Evolutionary conservation across 257 asterid genomes (phyloP).

Genomic region (Gentiana macrophylla): DNA sequence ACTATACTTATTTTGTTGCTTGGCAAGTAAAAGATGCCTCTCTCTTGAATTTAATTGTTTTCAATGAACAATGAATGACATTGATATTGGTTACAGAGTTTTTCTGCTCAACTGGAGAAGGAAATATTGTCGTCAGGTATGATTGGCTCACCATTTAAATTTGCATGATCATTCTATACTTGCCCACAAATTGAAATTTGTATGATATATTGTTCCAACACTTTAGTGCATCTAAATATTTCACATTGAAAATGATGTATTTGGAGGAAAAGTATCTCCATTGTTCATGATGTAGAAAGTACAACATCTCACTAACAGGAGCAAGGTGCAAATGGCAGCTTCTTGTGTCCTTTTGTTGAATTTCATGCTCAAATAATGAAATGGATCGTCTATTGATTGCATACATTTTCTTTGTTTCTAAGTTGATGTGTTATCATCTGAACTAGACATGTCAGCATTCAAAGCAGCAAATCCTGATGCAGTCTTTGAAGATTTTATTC

Average conservation of each 20-base stretch:
- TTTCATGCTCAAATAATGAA: too few species aligned
- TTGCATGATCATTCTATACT: background rate
- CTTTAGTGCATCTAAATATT: too few species aligned
- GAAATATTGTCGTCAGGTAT: conserved; percentile 87
- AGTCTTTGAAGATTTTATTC: conserved; percentile 88
- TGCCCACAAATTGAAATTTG: too few species aligned
- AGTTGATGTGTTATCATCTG: conserved; percentile 9
- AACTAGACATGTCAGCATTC: conserved; percentile 86
- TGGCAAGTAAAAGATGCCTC: too few species aligned
- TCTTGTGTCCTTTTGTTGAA: too few species aligned
- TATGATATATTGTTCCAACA: too few species aligned
- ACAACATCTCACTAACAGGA: too few species aligned
- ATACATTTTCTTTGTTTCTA: background rate
- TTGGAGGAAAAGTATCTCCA: background rate
- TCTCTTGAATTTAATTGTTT: background rate
- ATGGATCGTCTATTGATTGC: too few species aligned
- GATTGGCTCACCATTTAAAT: conserved; percentile 13
- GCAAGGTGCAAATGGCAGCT: too few species aligned
- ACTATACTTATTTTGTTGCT: too few species aligned
- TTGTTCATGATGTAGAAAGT: background rate
- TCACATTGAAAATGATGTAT: too few species aligned
- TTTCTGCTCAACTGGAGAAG: conserved; percentile 85
- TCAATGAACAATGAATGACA: background rate
- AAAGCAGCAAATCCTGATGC: conserved; percentile 95
- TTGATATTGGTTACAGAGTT: conserved; percentile 36